Base-by-base conservation (phyloP, 345 rosid genomes). In the Dimocarpus longan region DNA sequence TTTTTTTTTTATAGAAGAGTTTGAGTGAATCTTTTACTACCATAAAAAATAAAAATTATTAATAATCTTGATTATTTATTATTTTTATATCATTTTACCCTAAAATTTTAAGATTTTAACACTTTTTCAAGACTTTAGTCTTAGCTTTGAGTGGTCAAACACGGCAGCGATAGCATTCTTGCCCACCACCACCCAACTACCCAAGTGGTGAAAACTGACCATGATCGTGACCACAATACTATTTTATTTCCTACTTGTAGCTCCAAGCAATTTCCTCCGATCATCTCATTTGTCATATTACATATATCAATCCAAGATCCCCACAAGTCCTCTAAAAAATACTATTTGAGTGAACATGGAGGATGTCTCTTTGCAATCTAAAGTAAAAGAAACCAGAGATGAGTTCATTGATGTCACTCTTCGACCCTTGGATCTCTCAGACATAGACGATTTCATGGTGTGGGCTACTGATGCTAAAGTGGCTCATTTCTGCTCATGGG, bases 391-490 rank as follows among this genome's bases (percentile, higher is more conserved):
- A 62, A 52, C 37, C 7, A 2, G 11, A n/a, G 42, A 50, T 26
- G 68, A 73, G 70, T 12, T 66, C 60, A 70, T 80, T 19, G 0
- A 63, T 5, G 37, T 90, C 42, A 80, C 88, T 60, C 90, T 89
- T 69, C 85, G 91, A 37, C 89, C 81, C 18, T 57, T 88, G 71
- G 84, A 80, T 28, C 73, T 85, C 60, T 80, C 88, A 16, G 93
- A 92, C 74, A 7, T 88, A 0, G 93, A 92, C 9, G 89, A 90
- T 67, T 89, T 91, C 89, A 90, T 91, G 97, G 92, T 78, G 0
- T 93, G 97, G 98, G 91, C 85, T 1, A 67, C 81, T 11, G 97
- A 92, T 78, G 70, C 79, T 18, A 82, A 84, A 15, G 92, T 91
- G 46, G 19, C 87, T 21, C 84, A 80, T 42, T 90, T 85, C 72